Conservation (phyloP, 495 filamentous ascomycete genomes). For the Emericellopsis terricola region DNA sequence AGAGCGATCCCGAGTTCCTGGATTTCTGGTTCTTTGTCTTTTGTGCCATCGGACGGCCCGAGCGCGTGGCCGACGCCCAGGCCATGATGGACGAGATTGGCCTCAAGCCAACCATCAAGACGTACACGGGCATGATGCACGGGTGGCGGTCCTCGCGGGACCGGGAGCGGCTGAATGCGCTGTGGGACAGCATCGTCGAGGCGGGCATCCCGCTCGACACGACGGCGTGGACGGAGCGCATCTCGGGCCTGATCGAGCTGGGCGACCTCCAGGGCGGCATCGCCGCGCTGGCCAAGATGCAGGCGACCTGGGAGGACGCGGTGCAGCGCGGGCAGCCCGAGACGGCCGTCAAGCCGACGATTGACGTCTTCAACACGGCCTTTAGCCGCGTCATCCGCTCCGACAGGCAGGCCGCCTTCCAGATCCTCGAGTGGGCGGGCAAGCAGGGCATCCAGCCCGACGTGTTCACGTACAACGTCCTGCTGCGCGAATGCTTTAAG, state of each 20-base stretch:
- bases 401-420: conserved; percentile 15
- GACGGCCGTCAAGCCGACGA: conserved; percentile 33
- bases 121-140: conserved; percentile 45
- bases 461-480: conserved; percentile 48
- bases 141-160: conserved; percentile 34
- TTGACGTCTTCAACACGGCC: conserved; percentile 43
- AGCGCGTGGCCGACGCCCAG: conserved; percentile 38
- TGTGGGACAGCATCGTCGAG: conserved; percentile 38
- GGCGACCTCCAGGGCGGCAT: conserved; percentile 29
- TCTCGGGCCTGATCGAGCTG: conserved; percentile 37
- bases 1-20: conserved; percentile 20
- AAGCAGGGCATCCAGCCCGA: conserved; percentile 39
- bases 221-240: conserved; percentile 39
- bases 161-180: conserved; percentile 26
- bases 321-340: conserved; percentile 11
- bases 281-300: conserved; percentile 41
- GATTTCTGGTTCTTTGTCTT: conserved; percentile 35
- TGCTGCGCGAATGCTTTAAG: conserved; percentile 37
- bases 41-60: conserved; percentile 25
- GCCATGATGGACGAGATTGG: conserved; percentile 34
- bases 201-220: conserved; percentile 36
- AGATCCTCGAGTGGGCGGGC: conserved; percentile 39
- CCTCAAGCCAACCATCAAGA: conserved; percentile 30
- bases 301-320: conserved; percentile 27
- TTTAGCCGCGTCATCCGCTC: conserved; percentile 22